Evolutionary conservation across 2,329 filamentous ascomycete species (phyloP), one percentile per base, ranked within the genome.

Genomic region (Stachybotrys echinatus): DNA sequence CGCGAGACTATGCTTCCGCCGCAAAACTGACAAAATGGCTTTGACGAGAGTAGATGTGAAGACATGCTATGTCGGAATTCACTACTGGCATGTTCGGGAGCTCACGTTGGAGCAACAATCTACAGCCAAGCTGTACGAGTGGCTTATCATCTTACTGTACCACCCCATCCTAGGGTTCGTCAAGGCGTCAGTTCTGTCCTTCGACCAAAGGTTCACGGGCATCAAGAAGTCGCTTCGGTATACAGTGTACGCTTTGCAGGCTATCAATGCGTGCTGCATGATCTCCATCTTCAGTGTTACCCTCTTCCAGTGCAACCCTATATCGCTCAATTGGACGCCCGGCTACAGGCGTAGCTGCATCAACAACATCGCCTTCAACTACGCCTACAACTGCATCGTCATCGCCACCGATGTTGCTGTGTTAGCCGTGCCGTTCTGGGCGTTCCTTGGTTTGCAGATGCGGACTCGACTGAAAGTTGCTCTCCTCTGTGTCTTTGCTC

Each of bases 161-260:
- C 52, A 56, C 42, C 54, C 52, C 2, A 49, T 56, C 45, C 52
- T 54, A 38, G 52, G 50, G 21, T 59, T 72, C 23, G 67, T 71
- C 48, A 73, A 72, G 54, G 64, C 66, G 6, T 72, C 70, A 5
- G 60, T 71, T 21, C 60, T 73, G 17, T 51, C 70, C 8, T 71
- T 72, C 53, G 60, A 72, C 38, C 58, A 67, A 22, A 65, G 67
- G 5, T 58, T 73, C 5, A 63, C 66, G 17, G 66, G 65, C 14
- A 61, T 65, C 49, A 67, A 68, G 51, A 54, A 52, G 10, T 56
- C 58, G 6, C 56, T 70, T 12, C 60, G 62, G 27, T 51, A 56
- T 20, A 59, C 61, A n/a, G 62, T 68, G 48, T 51, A 63, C 22
- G 60, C 53, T 31, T 27, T 66, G 49, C 57, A 67, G 59, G 50